These are phyloP conservation scores for Monosporascus sp. DNA, from an alignment of 2,329 filamentous ascomycete genomes.

Conservation along the genomic window DNA sequence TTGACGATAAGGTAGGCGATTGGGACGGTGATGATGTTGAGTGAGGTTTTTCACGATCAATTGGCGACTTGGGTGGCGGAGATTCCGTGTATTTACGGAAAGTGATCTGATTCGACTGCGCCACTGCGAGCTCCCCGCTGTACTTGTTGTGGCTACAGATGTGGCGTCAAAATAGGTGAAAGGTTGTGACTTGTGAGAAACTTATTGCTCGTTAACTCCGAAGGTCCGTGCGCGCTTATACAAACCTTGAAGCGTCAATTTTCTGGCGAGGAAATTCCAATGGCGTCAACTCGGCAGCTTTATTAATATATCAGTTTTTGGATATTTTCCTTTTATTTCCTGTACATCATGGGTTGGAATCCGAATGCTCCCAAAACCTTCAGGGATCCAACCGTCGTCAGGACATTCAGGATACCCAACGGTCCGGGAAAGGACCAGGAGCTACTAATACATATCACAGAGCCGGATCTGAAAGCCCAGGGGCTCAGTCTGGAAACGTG, in stretches of 20 bases:
- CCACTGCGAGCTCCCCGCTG: not conserved
- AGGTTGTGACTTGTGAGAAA: too few relatives aligned
- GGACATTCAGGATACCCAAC: conserved; percentile 1
- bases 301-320: not conserved
- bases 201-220: too few relatives aligned
- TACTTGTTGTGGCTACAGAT: not conserved
- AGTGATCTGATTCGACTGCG: not conserved
- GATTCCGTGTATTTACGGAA: not conserved
- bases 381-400: not conserved
- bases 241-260: too few relatives aligned
- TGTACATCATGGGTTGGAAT: not conserved
- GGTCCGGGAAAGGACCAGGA: not conserved
- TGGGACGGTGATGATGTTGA: conserved; percentile 8
- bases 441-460: conserved; percentile 4
- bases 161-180: too few relatives aligned
- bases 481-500: conserved; percentile 32
- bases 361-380: not conserved
- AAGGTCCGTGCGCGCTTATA: not conserved
- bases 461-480: conserved; percentile 19
- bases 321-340: not conserved
- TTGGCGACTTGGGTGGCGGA: not conserved
- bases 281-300: not conserved
- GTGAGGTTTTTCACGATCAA: not conserved
- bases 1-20: conserved; percentile 31
- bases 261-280: not conserved